Conservation (phyloP, 352 stramenopile species). For the Phytophthora palmivora region DNA sequence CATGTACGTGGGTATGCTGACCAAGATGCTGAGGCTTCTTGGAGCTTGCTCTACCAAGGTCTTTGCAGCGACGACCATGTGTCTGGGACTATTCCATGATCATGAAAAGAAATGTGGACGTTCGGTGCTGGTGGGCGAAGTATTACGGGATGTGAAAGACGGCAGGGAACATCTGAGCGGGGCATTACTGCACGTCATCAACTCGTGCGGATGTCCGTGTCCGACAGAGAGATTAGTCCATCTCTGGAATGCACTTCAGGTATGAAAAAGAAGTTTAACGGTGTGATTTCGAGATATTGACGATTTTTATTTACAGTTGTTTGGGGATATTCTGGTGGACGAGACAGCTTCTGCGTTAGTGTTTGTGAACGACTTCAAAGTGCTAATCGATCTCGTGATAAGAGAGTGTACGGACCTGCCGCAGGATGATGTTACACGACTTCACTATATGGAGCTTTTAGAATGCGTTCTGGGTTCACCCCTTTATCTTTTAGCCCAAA, state of each 20-base stretch:
- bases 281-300: neutral
- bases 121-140: conserved; percentile 56
- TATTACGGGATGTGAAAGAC: conserved; percentile 56
- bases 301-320: conserved; percentile 45
- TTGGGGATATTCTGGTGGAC: conserved; percentile 62
- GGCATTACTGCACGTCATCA: conserved; percentile 81
- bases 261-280: conserved; percentile 19
- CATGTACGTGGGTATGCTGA: conserved; percentile 71
- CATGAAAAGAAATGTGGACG: conserved; percentile 49
- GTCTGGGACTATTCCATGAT: conserved; percentile 60
- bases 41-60: conserved; percentile 64
- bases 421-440: conserved; percentile 50
- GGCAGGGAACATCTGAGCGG: conserved; percentile 68
- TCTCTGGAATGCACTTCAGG: conserved; percentile 63
- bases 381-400: conserved; percentile 74
- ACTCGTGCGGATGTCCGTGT: conserved; percentile 81
- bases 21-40: conserved; percentile 68
- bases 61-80: conserved; percentile 69
- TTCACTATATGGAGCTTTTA: conserved; percentile 58
- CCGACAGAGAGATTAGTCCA: conserved; percentile 40
- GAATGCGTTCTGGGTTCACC: conserved; percentile 50
- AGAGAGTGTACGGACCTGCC: conserved; percentile 69
- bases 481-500: conserved; percentile 54
- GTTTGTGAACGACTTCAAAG: conserved; percentile 81
- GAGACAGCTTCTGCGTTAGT: conserved; percentile 51